Evolutionary conservation across 1,139 yeast genomes (phyloP), one percentile per base, ranked within the genome.

Genomic region (Candida albicans): DNA sequence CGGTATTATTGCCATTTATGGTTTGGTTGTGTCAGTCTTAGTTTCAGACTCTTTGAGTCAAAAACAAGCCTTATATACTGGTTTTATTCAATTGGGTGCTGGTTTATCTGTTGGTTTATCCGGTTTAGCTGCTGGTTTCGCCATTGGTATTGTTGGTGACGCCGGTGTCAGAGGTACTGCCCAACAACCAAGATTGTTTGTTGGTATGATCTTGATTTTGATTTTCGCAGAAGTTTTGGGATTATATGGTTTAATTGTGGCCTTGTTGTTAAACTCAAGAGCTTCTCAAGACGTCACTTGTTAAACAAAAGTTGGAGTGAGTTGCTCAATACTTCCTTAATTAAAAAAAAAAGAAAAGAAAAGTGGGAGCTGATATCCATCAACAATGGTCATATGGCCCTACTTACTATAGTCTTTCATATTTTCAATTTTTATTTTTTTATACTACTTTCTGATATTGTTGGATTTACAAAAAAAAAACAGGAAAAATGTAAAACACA

Each of bases 1-100:
- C 52, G 99, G 99, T 87, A 95, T 95, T 67, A 87, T 95, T 72
- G 97, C 99, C 68, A 95, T 95, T 73, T 95, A 95, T 67, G 99
- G 99, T 44, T 79, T 95, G 65, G 99, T 95, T 51, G 98, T 95
- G 51, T 86, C 96, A 22, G 99, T 95, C 49, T 80, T 95, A 67
- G 93, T 95, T 54, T 87, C 97, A 40, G 93, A 91, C 59, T 81
- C 93, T 39, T 85, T 91, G 63, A 85, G 82, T 62, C 96, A 88
- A 71, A 79, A 81, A 58, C 96, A 93, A 73, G 96, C 55, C n/a
- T 52, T 52, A 37, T 93, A 88, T 77, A 88, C 96, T 51, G 99
- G 99, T 52, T 93, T 95, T 77, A 89, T 93, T 72, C 99, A 93
- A 73, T 79, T 95, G 61, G 99, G 97, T 68, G 96, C 98, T 48